phyloP scores from a whole-genome alignment of 768 basidiomycete species.

The Rhizopogon sp. region DNA sequence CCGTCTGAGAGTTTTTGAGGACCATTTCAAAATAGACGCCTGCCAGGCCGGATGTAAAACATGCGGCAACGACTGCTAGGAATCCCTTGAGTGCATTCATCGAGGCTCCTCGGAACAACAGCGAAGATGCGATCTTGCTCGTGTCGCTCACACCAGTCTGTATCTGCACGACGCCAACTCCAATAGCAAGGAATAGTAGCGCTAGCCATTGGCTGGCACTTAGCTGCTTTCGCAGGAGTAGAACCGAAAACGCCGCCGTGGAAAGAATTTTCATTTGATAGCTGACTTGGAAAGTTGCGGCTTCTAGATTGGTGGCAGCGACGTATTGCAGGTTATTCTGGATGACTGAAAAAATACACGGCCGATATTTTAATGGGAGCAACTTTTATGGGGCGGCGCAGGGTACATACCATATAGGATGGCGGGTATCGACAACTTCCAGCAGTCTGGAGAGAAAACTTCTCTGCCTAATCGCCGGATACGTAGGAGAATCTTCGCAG shows the following conservation, averaged over 20 bases:
- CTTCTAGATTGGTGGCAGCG: constrained; percentile 89
- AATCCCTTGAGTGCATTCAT: constrained; percentile 88
- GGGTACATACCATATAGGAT: constrained; percentile 71
- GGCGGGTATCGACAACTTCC: constrained; percentile 96
- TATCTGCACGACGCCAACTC: constrained; percentile 87
- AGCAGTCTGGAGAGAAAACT: constrained; percentile 87
- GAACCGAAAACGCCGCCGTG: constrained; percentile 84
- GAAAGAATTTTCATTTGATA: constrained; percentile 98
- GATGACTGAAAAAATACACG: constrained; percentile 45
- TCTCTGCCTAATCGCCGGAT: constrained; percentile 57
- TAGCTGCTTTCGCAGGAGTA: constrained; percentile 74
- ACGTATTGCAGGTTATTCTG: constrained; percentile 97
- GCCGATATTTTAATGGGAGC: constrained; percentile 6
- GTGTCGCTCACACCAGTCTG: constrained; percentile 40
- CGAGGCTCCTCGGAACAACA: constrained; percentile 36
- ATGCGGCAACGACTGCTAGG: constrained; percentile 83
- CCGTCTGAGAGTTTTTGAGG: constrained; percentile 80
- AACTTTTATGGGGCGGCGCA: not conserved
- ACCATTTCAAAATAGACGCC: constrained; percentile 99
- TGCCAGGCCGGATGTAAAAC: constrained; percentile 92
- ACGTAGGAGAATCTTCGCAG: constrained; percentile 36
- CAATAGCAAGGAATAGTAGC: constrained; percentile 78
- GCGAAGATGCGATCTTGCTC: constrained; percentile 19
- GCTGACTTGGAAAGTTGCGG: constrained; percentile 94
- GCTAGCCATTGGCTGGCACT: constrained; percentile 78